These are phyloP conservation scores for Chlorella sp. DNA, from an alignment of 139 green algal species.

Conservation along the genomic window DNA sequence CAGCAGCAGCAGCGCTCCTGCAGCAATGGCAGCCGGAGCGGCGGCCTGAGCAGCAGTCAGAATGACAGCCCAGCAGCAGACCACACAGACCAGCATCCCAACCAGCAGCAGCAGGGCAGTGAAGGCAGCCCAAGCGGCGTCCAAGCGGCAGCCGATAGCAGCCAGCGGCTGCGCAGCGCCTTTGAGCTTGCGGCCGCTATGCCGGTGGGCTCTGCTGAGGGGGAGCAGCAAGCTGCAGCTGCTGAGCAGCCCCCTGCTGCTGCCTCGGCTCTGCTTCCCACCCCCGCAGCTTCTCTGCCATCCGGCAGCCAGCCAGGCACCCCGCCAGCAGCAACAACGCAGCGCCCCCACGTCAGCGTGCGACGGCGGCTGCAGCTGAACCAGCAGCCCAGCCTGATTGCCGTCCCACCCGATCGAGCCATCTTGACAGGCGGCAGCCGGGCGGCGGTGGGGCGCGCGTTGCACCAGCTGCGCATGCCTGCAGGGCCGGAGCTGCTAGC, in stretches of 20 bases:
- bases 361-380: not conserved
- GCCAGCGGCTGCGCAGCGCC: too few relatives aligned
- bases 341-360: not conserved
- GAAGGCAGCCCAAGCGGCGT: not conserved
- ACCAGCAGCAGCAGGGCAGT: not conserved
- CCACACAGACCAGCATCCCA: not conserved
- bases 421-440: not conserved
- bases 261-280: not conserved
- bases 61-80: not conserved
- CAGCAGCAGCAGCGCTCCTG: not conserved
- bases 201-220: too few relatives aligned
- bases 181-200: too few relatives aligned
- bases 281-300: not conserved
- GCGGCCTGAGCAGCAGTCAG: not conserved
- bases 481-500: slow-evolving; percentile 1
- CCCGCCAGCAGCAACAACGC: not conserved
- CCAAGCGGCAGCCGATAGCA: not conserved
- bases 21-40: not conserved
- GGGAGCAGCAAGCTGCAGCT: not conserved
- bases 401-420: not conserved
- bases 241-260: not conserved
- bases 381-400: not conserved
- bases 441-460: not conserved
- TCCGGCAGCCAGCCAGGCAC: not conserved
- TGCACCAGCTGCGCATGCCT: not conserved